These are phyloP conservation scores for Astragalus glycyphyllos DNA, from an alignment of 306 rosid genomes.

Conservation along the genomic window DNA sequence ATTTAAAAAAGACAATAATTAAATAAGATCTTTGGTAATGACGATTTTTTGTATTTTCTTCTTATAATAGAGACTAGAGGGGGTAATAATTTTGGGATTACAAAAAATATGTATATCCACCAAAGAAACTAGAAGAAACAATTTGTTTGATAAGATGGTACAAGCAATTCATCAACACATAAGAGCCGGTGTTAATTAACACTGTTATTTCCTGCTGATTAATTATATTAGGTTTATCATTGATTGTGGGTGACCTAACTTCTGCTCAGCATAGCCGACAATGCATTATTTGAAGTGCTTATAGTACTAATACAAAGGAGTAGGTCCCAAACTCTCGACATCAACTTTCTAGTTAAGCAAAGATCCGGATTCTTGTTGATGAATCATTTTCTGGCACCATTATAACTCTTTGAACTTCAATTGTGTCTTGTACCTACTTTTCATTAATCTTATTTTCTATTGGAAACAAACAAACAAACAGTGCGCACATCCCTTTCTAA, in stretches of 20 bases:
- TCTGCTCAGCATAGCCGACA: conserved; percentile 82
- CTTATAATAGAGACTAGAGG: too few species aligned
- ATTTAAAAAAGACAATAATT: too few species aligned
- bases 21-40: too few species aligned
- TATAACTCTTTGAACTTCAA: conserved; percentile 68
- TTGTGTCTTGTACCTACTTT: conserved; percentile 75
- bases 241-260: conserved; percentile 76
- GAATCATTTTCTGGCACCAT: conserved; percentile 92
- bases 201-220: conserved; percentile 25
- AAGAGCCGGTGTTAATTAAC: conserved; percentile 2
- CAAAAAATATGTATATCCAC: too few species aligned
- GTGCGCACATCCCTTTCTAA: conserved; percentile 67
- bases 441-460: conserved; percentile 48
- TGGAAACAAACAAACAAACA: conserved; percentile 47
- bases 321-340: conserved; percentile 72
- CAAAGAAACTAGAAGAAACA: too few species aligned
- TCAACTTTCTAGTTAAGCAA: conserved; percentile 95
- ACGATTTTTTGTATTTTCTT: too few species aligned
- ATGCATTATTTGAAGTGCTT: conserved; percentile 70
- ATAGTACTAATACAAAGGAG: conserved; percentile 52
- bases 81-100: too few species aligned
- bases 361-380: conserved; percentile 78
- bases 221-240: conserved; percentile 59
- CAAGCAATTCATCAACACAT: conserved; percentile 1
- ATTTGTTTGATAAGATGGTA: not conserved